Conservation (phyloP, 2,329 filamentous ascomycete genomes). For the Didymella exigua region DNA sequence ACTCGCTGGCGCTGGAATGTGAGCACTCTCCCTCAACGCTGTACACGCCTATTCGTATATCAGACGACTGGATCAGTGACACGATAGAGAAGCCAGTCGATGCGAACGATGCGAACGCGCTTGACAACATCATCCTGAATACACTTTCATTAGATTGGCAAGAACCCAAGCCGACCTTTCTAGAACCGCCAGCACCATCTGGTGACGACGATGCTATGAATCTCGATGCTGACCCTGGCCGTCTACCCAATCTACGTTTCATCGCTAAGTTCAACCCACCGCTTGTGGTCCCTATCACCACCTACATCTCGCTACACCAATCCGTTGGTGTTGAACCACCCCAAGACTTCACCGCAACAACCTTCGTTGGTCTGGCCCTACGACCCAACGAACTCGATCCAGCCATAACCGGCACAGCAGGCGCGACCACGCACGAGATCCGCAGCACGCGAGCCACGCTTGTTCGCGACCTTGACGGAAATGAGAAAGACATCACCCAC, state of each 20-base stretch:
- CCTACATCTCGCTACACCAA: conserved; percentile 67
- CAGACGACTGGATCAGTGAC: conserved; percentile 74
- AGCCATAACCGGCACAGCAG: conserved; percentile 54
- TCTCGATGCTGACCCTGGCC: conserved; percentile 58
- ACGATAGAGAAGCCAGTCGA: conserved; percentile 63
- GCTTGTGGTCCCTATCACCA: conserved; percentile 68
- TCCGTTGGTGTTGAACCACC: conserved; percentile 64
- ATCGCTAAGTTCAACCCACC: conserved; percentile 76
- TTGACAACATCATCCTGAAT: conserved; percentile 51
- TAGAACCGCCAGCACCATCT: conserved; percentile 36
- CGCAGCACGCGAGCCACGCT: conserved; percentile 56
- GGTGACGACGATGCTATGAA: conserved; percentile 60
- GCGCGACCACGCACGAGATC: conserved; percentile 57
- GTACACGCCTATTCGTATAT: conserved; percentile 69
- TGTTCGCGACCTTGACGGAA: conserved; percentile 36
- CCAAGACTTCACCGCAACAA: conserved; percentile 56
- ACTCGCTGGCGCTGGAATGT: conserved; percentile 72
- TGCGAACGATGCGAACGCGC: conserved; percentile 44
- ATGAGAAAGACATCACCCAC: conserved; percentile 43
- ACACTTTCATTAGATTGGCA: conserved; percentile 67
- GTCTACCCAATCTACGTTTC: conserved; percentile 74
- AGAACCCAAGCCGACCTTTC: conserved; percentile 69
- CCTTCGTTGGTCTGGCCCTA: conserved; percentile 58
- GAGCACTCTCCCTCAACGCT: conserved; percentile 53
- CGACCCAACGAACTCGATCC: conserved; percentile 56